These are phyloP conservation scores for Psilocybe mexicana DNA, from an alignment of 1,284 basidiomycete species.

Conservation along the genomic window DNA sequence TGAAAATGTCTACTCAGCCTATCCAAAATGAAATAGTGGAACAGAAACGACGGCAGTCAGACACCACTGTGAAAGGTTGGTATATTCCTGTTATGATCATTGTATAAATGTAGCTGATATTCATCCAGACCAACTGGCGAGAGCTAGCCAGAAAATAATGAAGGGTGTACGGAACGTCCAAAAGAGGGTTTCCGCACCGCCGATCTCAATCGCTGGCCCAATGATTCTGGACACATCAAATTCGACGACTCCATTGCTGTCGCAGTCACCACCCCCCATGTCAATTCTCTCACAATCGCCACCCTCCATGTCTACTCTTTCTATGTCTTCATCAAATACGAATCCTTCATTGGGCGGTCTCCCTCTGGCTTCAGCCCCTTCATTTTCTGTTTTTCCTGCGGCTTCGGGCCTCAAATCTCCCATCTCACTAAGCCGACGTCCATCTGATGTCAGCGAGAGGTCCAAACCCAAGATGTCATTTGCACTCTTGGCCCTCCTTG, in stretches of 20 bases:
- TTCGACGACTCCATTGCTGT: conserved; percentile 5
- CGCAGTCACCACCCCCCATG: conserved; percentile 16
- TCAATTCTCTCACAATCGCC: not conserved
- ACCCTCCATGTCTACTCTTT: not conserved
- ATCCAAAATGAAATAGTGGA: not conserved
- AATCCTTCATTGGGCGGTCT: not conserved
- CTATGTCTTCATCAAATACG: not conserved
- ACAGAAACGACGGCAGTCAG: conserved; percentile 16
- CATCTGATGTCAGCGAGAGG: conserved; percentile 16
- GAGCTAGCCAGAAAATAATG: conserved; percentile 19
- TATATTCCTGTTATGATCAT: conserved; percentile 4
- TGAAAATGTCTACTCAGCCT: not conserved
- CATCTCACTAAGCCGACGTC: conserved; percentile 8
- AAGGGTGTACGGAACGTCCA: conserved; percentile 20
- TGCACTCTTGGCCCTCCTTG: conserved; percentile 74
- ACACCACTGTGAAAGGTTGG: conserved; percentile 18
- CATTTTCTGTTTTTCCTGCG: not conserved
- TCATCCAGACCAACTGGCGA: conserved; percentile 18
- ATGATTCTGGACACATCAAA: conserved; percentile 17
- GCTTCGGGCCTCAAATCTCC: conserved; percentile 1
- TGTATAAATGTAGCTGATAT: not conserved
- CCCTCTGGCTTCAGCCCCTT: not conserved
- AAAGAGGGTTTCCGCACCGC: conserved; percentile 5
- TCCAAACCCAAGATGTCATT: conserved; percentile 71
- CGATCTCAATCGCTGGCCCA: not conserved